Evolutionary conservation across 257 asterid genomes (phyloP), one percentile per base, ranked within the genome.

Genomic region (Solanum bulbocastanum): DNA sequence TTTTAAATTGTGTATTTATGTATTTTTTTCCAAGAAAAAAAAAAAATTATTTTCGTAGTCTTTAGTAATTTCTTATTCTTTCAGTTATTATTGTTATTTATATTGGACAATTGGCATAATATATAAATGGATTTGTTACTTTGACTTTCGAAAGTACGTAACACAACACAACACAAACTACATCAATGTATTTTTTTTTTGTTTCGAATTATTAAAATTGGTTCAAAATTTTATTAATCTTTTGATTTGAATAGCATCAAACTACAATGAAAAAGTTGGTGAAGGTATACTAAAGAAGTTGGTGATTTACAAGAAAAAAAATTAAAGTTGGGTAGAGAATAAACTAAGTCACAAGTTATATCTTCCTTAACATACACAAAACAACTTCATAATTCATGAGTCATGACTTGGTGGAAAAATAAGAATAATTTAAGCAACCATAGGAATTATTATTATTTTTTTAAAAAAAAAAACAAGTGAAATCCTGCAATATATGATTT

Each of bases 341-440:
- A 49, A 49, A 82, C 44, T 18, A 81, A 81, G 69, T 82, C 49
- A 10, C 86, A 82, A 82, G 86, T 49, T 82, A 82, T 49, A 49
- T 82, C 86, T 82, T 82, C 86, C 69, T 82, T 82, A 49, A 49
- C 69, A 10, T 30, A 30, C 86, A 82, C 86, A 82, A 82, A 82
- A 82, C 69, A 49, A 32, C 12, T 32, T 82, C 42, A 82, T 82
- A 82, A 82, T 82, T 49, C 42, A 82, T 32, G 8, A 81, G 27
- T 81, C 42, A 30, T 30, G 8, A 82, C 86, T 82, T 82, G 69
- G 22, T 49, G 44, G 20, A 0, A 49, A 82, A 30, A 82, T 32
- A 49, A 82, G 86, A 82, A 82, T 46, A 74, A 74, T 74, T 37
- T 82, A 40, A 69, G 60, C 86, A 56, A 86, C 88, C 72, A 58